Evolutionary conservation across 1,139 yeast species (phyloP), one percentile per base, ranked within the genome.

Genomic region (Lodderomyces beijingensis): DNA sequence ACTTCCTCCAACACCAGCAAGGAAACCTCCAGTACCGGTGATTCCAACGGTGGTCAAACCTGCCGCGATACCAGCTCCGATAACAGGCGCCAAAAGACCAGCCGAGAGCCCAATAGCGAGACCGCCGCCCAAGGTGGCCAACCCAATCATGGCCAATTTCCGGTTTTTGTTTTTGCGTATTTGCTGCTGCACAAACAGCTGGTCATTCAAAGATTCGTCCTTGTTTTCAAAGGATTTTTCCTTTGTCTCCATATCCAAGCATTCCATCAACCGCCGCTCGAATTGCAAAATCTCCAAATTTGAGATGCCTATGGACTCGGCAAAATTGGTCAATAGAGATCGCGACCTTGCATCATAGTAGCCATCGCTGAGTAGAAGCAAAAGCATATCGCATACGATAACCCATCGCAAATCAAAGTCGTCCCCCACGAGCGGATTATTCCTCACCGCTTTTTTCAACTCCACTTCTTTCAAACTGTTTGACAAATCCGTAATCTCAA

Each of bases 51-150:
- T 91, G 0, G 97, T 82, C 28, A 93, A 66, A 8, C 98, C 99
- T 3, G 98, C 97, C 2, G 98, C 98, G 17, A 93, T 55, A 46
- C 99, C 98, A 1, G 97, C 97, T 28, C 98, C 98, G 49, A 93
- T 93, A 4, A 93, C 95, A 0, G 99, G 99, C 0, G 98, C 98
- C 32, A 93, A 64, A 30, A 93, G 60, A 3, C 99, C 99, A 10
- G 96, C 97, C 36, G 96, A 86, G 19, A 93, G 65, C 2, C 98
- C 98, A 38, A 93, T 77, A 2, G 94, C 95, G 19, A 93, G 65
- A 0, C 96, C 89, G 1, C 99, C 99, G 11, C 98, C 97, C n/a
- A 89, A 70, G 3, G 97, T 91, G 0, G 98, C 99, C 36, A 93
- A 62, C 0, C 98, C 98, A 43, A 93, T 87, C 51, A 86, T 87